Evolutionary conservation across 2,329 filamentous ascomycete species (phyloP), one percentile per base, ranked within the genome.

Genomic region (Venturia effusa): DNA sequence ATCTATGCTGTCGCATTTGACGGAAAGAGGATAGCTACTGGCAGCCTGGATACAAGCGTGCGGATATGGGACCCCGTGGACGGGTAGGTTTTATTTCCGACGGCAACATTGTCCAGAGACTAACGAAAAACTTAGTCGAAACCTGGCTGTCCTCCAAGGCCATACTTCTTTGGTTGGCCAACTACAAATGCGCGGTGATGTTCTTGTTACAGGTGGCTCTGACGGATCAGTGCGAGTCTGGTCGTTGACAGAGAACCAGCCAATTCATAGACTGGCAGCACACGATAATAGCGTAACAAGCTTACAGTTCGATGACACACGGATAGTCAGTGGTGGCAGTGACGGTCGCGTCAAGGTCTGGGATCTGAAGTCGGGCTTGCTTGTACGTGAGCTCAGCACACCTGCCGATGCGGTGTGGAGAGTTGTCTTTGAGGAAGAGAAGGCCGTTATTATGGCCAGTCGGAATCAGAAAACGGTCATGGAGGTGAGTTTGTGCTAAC

Each of bases 1-100:
- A 99, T 99, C 65, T 99, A 99, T 74, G 94, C 94, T 24, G 96
- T 99, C 73, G 94, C 94, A 1, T 99, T 97, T 75, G 94, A 99
- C 73, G 94, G 94, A 45, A 87, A 88, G 69, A 85, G 92, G 67
- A 92, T 99, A 65, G 93, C 95, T 41, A 99, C 94, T 11, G 94
- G 94, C 61, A 97, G 92, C 74, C 79, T 99, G 66, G 94, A 99
- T 76, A 99, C 94, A 3, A 97, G 93, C 70, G 93, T 99, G 32
- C 84, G 94, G 67, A 95, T 99, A 67, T 99, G 94, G 94, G 92
- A 99, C 79, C 90, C 91, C 32, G 85, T 83, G 61, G 91, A 90
- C 70, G 92, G 92, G 88, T 90, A 80, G 77, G 86, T 79, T 65
- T 66, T 45, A 55, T 60, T 64, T 63, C 61, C 24, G 59, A 51